Conservation (phyloP, 169 alveolate genomes). For the Eimeria praecox region DNA sequence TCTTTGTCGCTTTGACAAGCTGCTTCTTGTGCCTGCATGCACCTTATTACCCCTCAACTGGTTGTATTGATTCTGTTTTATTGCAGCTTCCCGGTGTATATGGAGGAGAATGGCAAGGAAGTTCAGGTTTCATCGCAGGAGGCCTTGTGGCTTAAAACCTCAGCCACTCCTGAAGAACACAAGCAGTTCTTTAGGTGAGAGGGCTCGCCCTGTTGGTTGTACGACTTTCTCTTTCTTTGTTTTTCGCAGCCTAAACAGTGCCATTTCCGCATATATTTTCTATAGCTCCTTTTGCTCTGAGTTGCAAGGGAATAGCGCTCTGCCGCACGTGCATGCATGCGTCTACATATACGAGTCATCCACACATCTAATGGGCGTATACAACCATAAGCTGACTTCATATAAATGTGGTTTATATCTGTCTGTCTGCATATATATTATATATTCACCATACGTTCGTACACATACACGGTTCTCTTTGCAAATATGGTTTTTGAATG, state of each 20-base stretch:
- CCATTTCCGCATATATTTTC: neutral
- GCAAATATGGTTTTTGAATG: neutral
- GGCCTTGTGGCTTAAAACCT: slow-evolving; percentile 92
- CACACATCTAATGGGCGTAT: neutral
- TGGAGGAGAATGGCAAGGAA: slow-evolving; percentile 87
- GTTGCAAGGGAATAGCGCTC: neutral
- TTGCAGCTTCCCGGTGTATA: slow-evolving; percentile 85
- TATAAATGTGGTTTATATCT: too few species aligned
- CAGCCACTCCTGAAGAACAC: slow-evolving; percentile 96
- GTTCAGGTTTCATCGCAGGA: slow-evolving; percentile 89
- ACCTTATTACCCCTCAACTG: neutral
- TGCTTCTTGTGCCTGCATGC: neutral
- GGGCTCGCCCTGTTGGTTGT: neutral
- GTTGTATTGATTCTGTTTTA: neutral
- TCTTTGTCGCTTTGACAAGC: neutral
- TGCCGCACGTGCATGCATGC: neutral
- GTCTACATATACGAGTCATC: neutral
- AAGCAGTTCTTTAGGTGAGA: slow-evolving; percentile 91
- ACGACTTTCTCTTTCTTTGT: neutral
- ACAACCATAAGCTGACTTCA: neutral
- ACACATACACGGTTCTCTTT: neutral
- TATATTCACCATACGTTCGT: too few species aligned
- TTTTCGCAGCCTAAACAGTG: neutral
- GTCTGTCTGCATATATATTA: too few species aligned
- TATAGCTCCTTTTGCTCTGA: neutral